Evolutionary conservation across 75 land plant genomes (phyloP).

Genomic region (Azolla pinnata): DNA sequence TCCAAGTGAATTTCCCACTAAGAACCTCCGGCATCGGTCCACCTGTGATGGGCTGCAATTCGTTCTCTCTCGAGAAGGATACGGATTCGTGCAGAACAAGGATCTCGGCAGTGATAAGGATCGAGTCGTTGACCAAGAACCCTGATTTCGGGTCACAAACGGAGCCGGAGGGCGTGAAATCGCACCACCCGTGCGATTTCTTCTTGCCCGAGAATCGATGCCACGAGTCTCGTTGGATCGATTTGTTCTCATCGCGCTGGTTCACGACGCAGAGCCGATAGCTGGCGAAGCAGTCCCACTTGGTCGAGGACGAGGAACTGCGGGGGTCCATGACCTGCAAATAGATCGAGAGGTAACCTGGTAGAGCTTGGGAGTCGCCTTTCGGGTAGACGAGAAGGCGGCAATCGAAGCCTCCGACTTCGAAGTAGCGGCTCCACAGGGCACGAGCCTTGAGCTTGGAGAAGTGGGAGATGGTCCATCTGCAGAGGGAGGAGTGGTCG

Average conservation of each 20-base stretch:
- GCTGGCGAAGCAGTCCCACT: slow-evolving; percentile 92
- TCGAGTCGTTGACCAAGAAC: slow-evolving; percentile 38
- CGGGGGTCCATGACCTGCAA: slow-evolving; percentile 85
- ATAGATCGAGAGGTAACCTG: slow-evolving; percentile 80
- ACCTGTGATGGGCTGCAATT: slow-evolving; percentile 27
- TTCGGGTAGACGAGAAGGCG: slow-evolving; percentile 76
- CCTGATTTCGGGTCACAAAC: slow-evolving; percentile 63
- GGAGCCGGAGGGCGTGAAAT: slow-evolving; percentile 57
- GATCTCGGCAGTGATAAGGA: slow-evolving; percentile 72
- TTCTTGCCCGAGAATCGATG: slow-evolving; percentile 83
- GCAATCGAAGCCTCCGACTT: slow-evolving; percentile 89
- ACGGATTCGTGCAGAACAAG: slow-evolving; percentile 65
- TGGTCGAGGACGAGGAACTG: slow-evolving; percentile 43
- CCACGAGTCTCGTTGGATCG: slow-evolving; percentile 79
- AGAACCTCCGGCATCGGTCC: slow-evolving; percentile 56
- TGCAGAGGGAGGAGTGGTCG: slow-evolving; percentile 53
- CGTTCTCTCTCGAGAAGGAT: slow-evolving; percentile 54
- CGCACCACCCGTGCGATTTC: slow-evolving; percentile 98
- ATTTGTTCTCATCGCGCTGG: slow-evolving; percentile 51
- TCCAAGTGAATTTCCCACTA: slow-evolving; percentile 95
- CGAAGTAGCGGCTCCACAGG: slow-evolving; percentile 84
- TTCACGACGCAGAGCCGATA: slow-evolving; percentile 65
- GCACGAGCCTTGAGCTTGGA: slow-evolving; percentile 61
- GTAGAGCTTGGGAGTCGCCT: slow-evolving; percentile 86
- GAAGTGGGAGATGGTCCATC: slow-evolving; percentile 63